Base-by-base conservation (phyloP, 1,284 basidiomycete genomes). In the Wolfiporia cocos region DNA sequence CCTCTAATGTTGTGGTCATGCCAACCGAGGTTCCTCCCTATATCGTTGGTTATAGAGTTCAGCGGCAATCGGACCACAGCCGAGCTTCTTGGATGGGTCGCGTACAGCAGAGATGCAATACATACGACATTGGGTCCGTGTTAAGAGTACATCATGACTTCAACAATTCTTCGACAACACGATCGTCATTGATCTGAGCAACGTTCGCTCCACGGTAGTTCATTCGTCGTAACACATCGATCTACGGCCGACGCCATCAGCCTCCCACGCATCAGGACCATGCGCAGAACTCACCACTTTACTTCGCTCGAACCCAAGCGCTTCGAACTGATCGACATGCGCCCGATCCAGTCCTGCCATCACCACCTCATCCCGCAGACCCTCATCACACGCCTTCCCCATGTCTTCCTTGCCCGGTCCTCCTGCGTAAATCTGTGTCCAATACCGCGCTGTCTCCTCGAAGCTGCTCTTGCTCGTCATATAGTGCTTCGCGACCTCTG, bases 401-500 rank as follows among this genome's bases (percentile, higher is more conserved):
- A 28, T 34, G 17, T 48, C 50, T 11, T 49, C 61, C 55, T 68
- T 68, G 40, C 62, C 69, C 6, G 86, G 78, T 0, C 83, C 87
- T 28, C 82, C 83, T 2, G 90, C 91, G 57, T 94, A 94, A 24
- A 86, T 81, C 57, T 89, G 80, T 2, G 93, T 90, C 95, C 95
- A 99, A 63, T 94, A 94, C 36, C 78, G 74, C 19, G 96, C 95
- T 0, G 95, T 99, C 29, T 87, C 84, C 45, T 97, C 90, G 57
- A 98, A 99, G 50, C 85, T 85, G 15, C 69, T 67, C 56, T 84
- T 85, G 62, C 90, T 92, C 3, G 91, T 88, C 55, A 91, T 82
- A 60, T 92, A 99, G 63, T 97, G 94, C 59, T 96, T 97, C 12
- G 95, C 96, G 6, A 97, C 92, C 67, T 98, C 93, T 0, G 96